phyloP scores from a whole-genome alignment of 2,329 filamentous ascomycete species.

The Thermoascus crustaceus region DNA sequence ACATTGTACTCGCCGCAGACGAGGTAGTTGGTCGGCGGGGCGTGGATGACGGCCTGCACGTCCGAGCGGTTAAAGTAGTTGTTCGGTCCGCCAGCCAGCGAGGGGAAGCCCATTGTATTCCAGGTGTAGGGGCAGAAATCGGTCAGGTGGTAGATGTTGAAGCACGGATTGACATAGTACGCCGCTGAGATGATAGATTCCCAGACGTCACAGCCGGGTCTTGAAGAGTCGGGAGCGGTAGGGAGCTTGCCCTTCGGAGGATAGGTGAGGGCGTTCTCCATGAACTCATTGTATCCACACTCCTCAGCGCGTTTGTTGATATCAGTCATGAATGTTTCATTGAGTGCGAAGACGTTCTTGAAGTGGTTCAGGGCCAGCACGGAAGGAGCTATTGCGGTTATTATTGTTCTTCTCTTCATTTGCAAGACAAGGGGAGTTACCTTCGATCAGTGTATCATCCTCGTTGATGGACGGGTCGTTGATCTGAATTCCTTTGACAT shows the following conservation, averaged over 20 bases:
- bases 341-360: constrained; percentile 34
- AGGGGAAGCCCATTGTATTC: constrained; percentile 62
- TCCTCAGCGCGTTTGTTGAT: constrained; percentile 31
- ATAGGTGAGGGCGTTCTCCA: constrained; percentile 48
- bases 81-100: constrained; percentile 51
- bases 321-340: constrained; percentile 30
- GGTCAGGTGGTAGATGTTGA: constrained; percentile 64
- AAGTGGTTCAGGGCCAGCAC: constrained; percentile 36
- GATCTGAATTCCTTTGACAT: constrained; percentile 61
- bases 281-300: constrained; percentile 38
- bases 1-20: constrained; percentile 30
- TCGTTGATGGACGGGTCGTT: constrained; percentile 61
- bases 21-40: constrained; percentile 38
- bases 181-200: constrained; percentile 48
- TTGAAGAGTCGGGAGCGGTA: constrained; percentile 37
- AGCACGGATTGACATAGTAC: constrained; percentile 61
- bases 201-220: constrained; percentile 50
- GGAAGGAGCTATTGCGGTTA: constrained; percentile 21
- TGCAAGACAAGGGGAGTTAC: constrained; percentile 13
- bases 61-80: constrained; percentile 64
- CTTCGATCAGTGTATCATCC: constrained; percentile 43
- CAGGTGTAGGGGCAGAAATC: constrained; percentile 62
- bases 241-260: constrained; percentile 58
- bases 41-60: constrained; percentile 60
- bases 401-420: background rate